These are phyloP conservation scores for Capsicum rhomboideum DNA, from an alignment of 257 asterid species.

Conservation along the genomic window DNA sequence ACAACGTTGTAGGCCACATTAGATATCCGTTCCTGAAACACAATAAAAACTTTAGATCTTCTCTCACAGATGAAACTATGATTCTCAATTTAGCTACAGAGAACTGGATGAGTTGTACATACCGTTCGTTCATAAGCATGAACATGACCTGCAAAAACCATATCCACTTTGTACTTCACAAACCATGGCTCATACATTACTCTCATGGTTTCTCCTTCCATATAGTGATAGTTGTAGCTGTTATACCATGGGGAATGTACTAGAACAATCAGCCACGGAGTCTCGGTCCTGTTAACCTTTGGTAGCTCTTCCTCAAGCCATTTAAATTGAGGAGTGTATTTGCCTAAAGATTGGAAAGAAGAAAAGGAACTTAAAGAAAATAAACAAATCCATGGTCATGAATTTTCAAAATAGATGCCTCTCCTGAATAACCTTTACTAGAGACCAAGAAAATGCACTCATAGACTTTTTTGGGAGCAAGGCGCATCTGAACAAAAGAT, in stretches of 20 bases:
- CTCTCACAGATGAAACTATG: neutral
- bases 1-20: constrained; percentile 52
- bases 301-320: constrained; percentile 74
- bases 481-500: neutral
- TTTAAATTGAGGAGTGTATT: constrained; percentile 68
- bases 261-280: constrained; percentile 88
- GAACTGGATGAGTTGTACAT: constrained; percentile 4
- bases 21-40: constrained; percentile 48
- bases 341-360: constrained; percentile 32
- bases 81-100: neutral
- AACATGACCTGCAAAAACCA: constrained; percentile 89
- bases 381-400: neutral
- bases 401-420: neutral
- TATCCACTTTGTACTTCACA: constrained; percentile 70
- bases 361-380: neutral
- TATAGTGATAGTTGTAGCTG: constrained; percentile 70
- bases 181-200: constrained; percentile 77
- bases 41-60: neutral
- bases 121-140: constrained; percentile 94
- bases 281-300: constrained; percentile 67
- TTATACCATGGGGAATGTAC: constrained; percentile 94
- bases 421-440: neutral
- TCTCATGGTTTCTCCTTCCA: constrained; percentile 99
- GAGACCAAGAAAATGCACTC: neutral
- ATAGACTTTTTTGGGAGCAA: neutral